Percentiles rank a stretch among this genome's conserved stretches.
phyloP scores from a whole-genome alignment of 164 flowering plant species.

The Umbellularia californica region DNA sequence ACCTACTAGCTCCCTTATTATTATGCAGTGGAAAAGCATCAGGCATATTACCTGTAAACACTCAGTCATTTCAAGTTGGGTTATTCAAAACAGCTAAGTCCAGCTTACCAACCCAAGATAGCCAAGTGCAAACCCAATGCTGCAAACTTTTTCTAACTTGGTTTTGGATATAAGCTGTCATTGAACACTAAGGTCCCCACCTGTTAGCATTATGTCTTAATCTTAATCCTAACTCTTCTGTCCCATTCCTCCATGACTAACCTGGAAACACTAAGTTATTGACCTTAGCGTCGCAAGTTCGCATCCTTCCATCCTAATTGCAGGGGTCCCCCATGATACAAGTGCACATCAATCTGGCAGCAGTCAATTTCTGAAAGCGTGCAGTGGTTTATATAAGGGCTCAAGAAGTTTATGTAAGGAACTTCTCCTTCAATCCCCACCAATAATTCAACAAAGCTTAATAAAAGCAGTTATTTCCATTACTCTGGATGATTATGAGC shows the following conservation, averaged over 20 bases:
- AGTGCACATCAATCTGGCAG: not conserved
- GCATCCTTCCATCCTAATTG: not conserved
- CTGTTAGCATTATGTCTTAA: not conserved
- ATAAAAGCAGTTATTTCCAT: too few species aligned
- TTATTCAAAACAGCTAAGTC: not conserved
- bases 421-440: too few species aligned
- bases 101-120: not conserved
- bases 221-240: not conserved
- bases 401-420: too few species aligned
- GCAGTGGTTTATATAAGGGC: not conserved
- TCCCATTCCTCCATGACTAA: not conserved
- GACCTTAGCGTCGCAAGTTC: not conserved
- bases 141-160: not conserved
- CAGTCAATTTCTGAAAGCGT: not conserved
- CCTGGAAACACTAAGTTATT: not conserved
- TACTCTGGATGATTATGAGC: too few species aligned
- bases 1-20: too few species aligned
- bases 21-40: too few species aligned
- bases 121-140: not conserved
- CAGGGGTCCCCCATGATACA: not conserved
- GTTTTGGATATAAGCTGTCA: not conserved
- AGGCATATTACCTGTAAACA: too few species aligned
- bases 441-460: too few species aligned
- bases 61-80: too few species aligned
- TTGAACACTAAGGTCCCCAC: not conserved